Percentiles rank a stretch among this genome's conserved stretches.
These are phyloP conservation scores for Leucocoprinus leucothites DNA, from an alignment of 768 basidiomycete species.

Conservation along the genomic window DNA sequence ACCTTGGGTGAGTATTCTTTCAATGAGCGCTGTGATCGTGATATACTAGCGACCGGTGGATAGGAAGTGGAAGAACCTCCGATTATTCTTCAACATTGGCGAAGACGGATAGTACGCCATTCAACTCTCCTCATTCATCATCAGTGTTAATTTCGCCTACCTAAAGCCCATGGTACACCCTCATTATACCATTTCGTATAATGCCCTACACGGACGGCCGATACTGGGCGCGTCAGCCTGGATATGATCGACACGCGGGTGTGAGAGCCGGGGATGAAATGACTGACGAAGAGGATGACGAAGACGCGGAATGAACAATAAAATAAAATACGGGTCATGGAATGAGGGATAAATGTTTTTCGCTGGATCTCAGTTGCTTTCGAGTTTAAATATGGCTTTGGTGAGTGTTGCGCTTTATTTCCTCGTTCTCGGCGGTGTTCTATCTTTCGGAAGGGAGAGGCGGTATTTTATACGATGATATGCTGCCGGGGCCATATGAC, in stretches of 20 bases:
- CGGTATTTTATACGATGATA: slow-evolving; percentile 72
- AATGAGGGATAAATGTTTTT: background rate
- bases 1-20: slow-evolving; percentile 63
- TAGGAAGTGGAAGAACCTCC: slow-evolving; percentile 64
- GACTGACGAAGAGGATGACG: slow-evolving; percentile 68
- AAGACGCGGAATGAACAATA: background rate
- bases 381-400: slow-evolving; percentile 10
- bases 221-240: slow-evolving; percentile 70
- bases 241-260: slow-evolving; percentile 59
- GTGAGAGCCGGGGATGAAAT: slow-evolving; percentile 78
- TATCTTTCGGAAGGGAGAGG: background rate
- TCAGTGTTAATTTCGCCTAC: background rate
- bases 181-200: slow-evolving; percentile 79
- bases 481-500: slow-evolving; percentile 87
- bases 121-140: background rate
- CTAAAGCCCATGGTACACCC: slow-evolving; percentile 66
- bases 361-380: no score
- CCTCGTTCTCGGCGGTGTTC: no score
- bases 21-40: background rate
- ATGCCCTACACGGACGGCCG: slow-evolving; percentile 84
- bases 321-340: background rate
- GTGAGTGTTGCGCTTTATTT: slow-evolving; percentile 17
- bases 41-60: background rate
- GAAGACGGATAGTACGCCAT: slow-evolving; percentile 72
- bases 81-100: slow-evolving; percentile 86